Evolutionary conservation across 148 eudicot genomes (phyloP).

Genomic region (Selenicereus undatus): DNA sequence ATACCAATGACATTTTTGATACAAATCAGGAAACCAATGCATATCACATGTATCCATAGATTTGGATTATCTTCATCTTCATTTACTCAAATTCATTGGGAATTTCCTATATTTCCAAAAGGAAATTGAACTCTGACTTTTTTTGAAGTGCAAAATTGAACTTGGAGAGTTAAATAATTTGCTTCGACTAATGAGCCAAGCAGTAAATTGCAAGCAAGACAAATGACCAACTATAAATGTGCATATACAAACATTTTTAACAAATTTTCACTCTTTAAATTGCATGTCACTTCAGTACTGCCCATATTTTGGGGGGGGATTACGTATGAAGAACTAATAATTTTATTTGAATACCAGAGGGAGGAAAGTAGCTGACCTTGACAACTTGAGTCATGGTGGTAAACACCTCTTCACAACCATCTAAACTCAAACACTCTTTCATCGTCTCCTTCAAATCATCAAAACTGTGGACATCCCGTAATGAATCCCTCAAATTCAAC

Average conservation of each 20-base stretch:
- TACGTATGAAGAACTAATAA: background rate
- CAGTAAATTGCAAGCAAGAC: background rate
- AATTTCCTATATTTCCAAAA: background rate
- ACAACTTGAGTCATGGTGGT: slow-evolving; percentile 63
- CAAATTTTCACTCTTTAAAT: background rate
- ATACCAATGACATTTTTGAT: background rate
- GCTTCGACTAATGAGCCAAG: background rate
- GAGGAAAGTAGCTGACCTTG: slow-evolving; percentile 44
- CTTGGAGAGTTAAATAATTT: too few species aligned
- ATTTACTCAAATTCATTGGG: background rate
- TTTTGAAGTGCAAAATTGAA: too few species aligned
- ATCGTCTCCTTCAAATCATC: slow-evolving; percentile 85
- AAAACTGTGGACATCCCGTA: slow-evolving; percentile 74
- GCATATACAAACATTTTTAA: background rate
- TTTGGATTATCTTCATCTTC: background rate
- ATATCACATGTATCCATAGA: background rate
- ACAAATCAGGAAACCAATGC: background rate
- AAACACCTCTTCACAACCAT: slow-evolving; percentile 46
- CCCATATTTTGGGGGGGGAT: background rate
- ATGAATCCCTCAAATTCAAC: slow-evolving; percentile 45
- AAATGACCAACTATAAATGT: background rate
- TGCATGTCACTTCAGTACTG: background rate
- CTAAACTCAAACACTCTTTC: slow-evolving; percentile 66
- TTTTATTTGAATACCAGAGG: background rate
- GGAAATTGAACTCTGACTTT: background rate